Percentiles rank a stretch among this genome's conserved stretches.
These are phyloP conservation scores for Helotiales sp. DNA, from an alignment of 2,329 filamentous ascomycete genomes.

Conservation along the genomic window DNA sequence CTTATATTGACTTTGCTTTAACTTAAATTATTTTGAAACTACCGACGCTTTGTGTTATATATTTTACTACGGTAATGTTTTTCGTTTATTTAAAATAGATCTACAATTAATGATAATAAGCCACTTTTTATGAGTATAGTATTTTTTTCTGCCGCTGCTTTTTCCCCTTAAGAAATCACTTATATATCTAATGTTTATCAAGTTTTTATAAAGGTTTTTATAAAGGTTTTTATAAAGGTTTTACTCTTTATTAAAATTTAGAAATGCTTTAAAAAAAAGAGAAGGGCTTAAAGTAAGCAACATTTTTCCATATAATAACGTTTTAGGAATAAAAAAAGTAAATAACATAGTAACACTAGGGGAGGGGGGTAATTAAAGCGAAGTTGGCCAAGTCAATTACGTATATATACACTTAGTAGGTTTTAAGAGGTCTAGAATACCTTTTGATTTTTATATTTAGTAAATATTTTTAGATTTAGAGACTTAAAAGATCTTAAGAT, in stretches of 20 bases:
- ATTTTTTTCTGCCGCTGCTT: not conserved
- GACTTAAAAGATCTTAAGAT: not conserved
- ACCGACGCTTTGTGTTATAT: not conserved
- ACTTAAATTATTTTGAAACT: not conserved
- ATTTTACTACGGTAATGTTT: not conserved
- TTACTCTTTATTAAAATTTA: not conserved
- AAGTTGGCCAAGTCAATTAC: not conserved
- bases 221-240: not conserved
- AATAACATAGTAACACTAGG: not conserved
- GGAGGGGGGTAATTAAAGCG: not conserved
- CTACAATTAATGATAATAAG: not conserved
- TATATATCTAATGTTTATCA: not conserved
- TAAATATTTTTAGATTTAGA: not conserved
- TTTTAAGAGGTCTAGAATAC: not conserved
- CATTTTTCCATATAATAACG: not conserved
- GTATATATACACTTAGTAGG: not conserved
- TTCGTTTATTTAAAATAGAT: not conserved
- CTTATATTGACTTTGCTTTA: not conserved
- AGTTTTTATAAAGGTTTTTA: too few species aligned
- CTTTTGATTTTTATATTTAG: not conserved
- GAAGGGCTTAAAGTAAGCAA: not conserved
- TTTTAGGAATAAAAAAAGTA: not conserved
- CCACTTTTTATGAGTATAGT: not conserved
- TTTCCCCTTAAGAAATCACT: not conserved
- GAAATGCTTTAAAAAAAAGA: not conserved